Evolutionary conservation across 2,329 filamentous ascomycete species (phyloP).

Genomic region (Alternaria atra): DNA sequence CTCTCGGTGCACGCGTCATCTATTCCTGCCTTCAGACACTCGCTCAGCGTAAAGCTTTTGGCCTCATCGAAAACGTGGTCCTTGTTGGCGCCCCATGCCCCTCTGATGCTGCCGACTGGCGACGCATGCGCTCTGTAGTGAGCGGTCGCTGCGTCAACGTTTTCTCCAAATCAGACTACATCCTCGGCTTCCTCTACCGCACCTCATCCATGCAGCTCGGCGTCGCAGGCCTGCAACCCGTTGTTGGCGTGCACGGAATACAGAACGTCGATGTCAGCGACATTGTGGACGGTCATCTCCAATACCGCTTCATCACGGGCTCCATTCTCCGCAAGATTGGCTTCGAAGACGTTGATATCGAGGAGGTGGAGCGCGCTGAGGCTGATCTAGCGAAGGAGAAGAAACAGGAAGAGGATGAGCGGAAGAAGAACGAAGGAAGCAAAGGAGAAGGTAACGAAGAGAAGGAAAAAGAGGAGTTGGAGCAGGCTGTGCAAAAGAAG

Average conservation of each 20-base stretch:
- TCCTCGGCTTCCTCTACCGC: conserved; percentile 87
- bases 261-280: conserved; percentile 64
- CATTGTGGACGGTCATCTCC: conserved; percentile 60
- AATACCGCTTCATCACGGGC: conserved; percentile 62
- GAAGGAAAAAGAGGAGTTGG: conserved; percentile 50
- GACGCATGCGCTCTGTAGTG: conserved; percentile 78
- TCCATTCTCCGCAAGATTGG: conserved; percentile 62
- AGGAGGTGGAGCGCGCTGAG: conserved; percentile 58
- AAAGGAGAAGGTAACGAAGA: conserved; percentile 32
- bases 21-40: conserved; percentile 81
- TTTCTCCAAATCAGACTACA: conserved; percentile 85
- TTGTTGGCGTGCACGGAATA: conserved; percentile 73
- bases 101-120: conserved; percentile 76
- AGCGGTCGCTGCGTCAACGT: conserved; percentile 86
- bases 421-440: conserved; percentile 39
- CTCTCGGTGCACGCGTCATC: conserved; percentile 81
- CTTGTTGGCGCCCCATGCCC: conserved; percentile 84
- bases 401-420: conserved; percentile 53
- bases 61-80: conserved; percentile 82
- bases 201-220: conserved; percentile 83
- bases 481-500: conserved; percentile 55
- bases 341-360: conserved; percentile 61
- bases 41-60: conserved; percentile 81
- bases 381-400: conserved; percentile 55
- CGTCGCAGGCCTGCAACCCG: conserved; percentile 81